Conservation (phyloP, 441 rosid species). For the Gossypium schwendimanii region DNA sequence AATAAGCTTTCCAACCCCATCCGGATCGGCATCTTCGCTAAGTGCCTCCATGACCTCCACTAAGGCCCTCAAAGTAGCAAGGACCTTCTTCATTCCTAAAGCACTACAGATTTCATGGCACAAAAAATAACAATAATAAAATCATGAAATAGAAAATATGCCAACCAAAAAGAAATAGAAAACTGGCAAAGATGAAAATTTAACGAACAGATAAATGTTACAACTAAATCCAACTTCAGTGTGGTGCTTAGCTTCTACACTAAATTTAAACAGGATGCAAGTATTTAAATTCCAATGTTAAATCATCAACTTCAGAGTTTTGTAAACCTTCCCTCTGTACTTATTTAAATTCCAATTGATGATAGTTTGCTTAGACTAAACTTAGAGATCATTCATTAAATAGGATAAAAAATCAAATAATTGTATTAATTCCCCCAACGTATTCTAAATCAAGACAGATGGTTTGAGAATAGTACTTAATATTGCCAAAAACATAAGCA, state of each 20-base stretch:
- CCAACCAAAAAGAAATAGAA: not conserved
- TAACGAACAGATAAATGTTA: not conserved
- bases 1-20: slow-evolving; percentile 79
- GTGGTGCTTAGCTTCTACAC: not conserved
- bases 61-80: slow-evolving; percentile 82
- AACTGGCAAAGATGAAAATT: not conserved
- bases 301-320: not conserved
- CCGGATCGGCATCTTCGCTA: slow-evolving; percentile 83
- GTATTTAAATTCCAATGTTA: not conserved
- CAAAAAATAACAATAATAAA: not conserved
- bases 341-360: not conserved
- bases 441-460: not conserved
- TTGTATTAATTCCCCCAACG: not conserved
- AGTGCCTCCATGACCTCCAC: slow-evolving; percentile 88
- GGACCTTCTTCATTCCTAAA: slow-evolving; percentile 71
- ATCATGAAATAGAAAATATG: not conserved
- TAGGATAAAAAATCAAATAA: not conserved
- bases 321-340: not conserved
- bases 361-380: not conserved
- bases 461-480: slow-evolving; percentile 5
- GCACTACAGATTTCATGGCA: slow-evolving; percentile 19
- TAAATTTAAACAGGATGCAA: not conserved
- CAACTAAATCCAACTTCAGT: not conserved
- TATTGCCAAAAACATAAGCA: not conserved
- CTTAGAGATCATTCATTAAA: slow-evolving; percentile 6